These are phyloP conservation scores for Saturnispora quitensis DNA, from an alignment of 805 yeast genomes.

Conservation along the genomic window DNA sequence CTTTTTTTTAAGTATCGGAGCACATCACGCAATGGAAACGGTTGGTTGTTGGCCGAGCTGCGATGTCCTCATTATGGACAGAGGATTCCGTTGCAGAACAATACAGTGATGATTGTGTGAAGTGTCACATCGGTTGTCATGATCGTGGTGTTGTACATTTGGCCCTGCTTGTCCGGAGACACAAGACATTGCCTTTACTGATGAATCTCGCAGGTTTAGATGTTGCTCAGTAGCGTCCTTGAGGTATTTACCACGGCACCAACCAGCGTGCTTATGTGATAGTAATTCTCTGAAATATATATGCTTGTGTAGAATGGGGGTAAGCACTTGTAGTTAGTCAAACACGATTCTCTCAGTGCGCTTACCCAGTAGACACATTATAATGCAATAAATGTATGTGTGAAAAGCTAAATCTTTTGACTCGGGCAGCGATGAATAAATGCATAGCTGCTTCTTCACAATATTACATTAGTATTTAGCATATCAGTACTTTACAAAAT, in stretches of 20 bases:
- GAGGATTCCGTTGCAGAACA: neutral
- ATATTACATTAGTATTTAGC: too few relatives aligned
- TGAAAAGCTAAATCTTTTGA: too few relatives aligned
- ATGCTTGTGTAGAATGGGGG: too few relatives aligned
- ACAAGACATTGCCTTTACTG: neutral
- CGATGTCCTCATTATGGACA: neutral
- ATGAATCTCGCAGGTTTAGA: neutral
- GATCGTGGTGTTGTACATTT: neutral
- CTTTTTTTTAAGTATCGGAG: neutral
- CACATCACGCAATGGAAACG: constrained; percentile 1
- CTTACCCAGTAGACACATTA: too few relatives aligned
- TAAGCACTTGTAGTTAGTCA: too few relatives aligned
- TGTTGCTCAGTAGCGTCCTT: neutral
- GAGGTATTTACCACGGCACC: neutral
- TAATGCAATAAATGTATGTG: too few relatives aligned
- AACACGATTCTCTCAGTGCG: too few relatives aligned
- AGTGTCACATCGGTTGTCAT: neutral
- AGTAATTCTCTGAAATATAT: too few relatives aligned
- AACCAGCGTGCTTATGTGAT: too few relatives aligned
- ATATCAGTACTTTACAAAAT: too few relatives aligned
- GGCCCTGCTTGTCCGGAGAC: neutral
- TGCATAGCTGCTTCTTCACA: too few relatives aligned
- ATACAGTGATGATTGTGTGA: neutral
- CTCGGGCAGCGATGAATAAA: too few relatives aligned
- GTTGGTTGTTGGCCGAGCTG: neutral